Evolutionary conservation across 2,329 filamentous ascomycete species (phyloP), one percentile per base, ranked within the genome.

Genomic region (Diplocarpon rosae): DNA sequence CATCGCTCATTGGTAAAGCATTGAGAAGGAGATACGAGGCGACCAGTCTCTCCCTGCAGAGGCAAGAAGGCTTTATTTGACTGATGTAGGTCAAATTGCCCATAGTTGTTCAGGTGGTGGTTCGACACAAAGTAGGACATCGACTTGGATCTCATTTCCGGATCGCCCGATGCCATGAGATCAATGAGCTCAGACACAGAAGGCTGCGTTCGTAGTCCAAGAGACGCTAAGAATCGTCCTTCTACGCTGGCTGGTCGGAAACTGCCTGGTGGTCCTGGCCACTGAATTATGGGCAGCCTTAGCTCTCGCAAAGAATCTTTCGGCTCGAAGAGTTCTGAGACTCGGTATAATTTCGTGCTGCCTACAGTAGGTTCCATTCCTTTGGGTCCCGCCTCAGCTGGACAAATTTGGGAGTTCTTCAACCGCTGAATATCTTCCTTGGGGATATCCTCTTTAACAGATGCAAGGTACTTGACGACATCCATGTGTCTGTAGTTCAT

Each of bases 401-500:
- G 86, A 57, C 89, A 90, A 35, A 96, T 86, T 10, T 78, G 78
- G 0, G 87, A 87, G 39, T 80, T 75, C 45, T 75, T 82, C 17
- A 98, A 71, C 57, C 83, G 85, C 52, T 77, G 79, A 43, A 95
- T 74, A 61, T 98, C 92, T 39, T 81, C 80, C 9, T 67, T 64
- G 0, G 92, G 92, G 48, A 98, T 95, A 55, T 98, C 92, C 42
- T 85, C 77, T 48, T 78, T 79, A 24, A 98, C 92, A 8, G 89
- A 94, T 10, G 90, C 78, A 35, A 98, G 75, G 56, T 98, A 98
- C 56, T 88, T 90, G 63, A 98, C 88, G 20, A 98, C 70, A 61
- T 98, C 90, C 49, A 95, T 80, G 60, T 96, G 90, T 46, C 87
- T 95, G 85, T 86, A 95, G 48, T 72, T 73, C 16, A 68, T 65